Evolutionary conservation across 371 early-diverging fungal species (phyloP), one percentile per base, ranked within the genome.

Genomic region (Chytridium lagenaria): DNA sequence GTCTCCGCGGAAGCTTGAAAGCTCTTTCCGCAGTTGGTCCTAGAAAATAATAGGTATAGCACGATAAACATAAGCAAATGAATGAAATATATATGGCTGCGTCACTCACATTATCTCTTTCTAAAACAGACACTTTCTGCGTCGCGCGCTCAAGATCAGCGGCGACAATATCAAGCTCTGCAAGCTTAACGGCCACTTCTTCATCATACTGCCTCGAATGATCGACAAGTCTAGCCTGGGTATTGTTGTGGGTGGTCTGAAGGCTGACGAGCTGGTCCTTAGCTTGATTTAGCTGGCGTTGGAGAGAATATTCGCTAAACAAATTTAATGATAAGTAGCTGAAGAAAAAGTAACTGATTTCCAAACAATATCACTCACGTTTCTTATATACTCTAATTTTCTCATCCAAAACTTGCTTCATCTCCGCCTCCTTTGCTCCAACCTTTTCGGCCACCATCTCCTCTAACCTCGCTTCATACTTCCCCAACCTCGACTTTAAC

Each of bases 121-220:
- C 90, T 68, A 92, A 77, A 52, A 89, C 89, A 10, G 88, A 85
- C n/a, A 91, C 85, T 69, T 87, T 90, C 50, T 84, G 83, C 68
- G 91, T 92, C 23, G 94, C 91, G 37, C 92, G 87, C 64, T 96
- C 95, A 26, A 94, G 83, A 69, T 96, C 96, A 76, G 90, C 84
- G 50, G 89, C 85, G 3, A 94, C 86, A 64, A 96, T 93, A 76
- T 95, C 95, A 51, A 94, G 81, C 71, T 96, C 96, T 0, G 94
- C 96, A 16, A 94, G 81, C 78, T 91, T 92, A 26, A 88, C 91
- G 0, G 92, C 90, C 30, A 94, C 90, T 67, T 93, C 92, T 65
- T 93, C 92, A 75, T 95, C 91, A 67, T 92, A 92, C 77, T 89
- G 89, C 67, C 91, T 89, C 39, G 86, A 86, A 33, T 90, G 88